Conservation (phyloP, 352 stramenopile species). For the Globisporangium apiculatum region DNA sequence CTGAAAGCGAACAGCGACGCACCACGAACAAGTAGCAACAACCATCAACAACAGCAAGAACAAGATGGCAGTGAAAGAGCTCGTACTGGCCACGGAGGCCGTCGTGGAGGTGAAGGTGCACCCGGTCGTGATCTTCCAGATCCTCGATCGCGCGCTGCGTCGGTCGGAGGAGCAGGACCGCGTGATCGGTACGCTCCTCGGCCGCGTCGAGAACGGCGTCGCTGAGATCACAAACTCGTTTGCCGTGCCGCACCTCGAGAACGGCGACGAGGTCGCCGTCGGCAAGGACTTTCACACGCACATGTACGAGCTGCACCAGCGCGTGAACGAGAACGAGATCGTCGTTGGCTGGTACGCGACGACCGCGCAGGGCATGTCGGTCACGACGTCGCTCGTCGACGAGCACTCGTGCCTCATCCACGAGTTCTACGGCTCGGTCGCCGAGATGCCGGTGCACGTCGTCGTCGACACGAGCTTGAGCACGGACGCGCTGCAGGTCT, state of each 20-base stretch:
- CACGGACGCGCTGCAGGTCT: slow-evolving; percentile 78
- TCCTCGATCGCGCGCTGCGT: slow-evolving; percentile 95
- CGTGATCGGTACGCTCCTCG: slow-evolving; percentile 97
- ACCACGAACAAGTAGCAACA: not conserved
- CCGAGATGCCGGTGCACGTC: slow-evolving; percentile 90
- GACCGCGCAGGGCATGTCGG: slow-evolving; percentile 23
- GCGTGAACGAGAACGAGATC: slow-evolving; percentile 92
- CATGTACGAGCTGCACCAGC: slow-evolving; percentile 94
- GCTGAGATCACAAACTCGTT: slow-evolving; percentile 95
- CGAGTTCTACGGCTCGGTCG: slow-evolving; percentile 96
- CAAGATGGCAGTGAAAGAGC: slow-evolving; percentile 28
- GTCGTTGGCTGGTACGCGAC: slow-evolving; percentile 97
- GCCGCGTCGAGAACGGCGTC: slow-evolving; percentile 78
- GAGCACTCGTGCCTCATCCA: slow-evolving; percentile 97
- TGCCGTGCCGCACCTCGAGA: slow-evolving; percentile 95
- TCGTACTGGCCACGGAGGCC: slow-evolving; percentile 76
- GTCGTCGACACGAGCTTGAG: slow-evolving; percentile 91
- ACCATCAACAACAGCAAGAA: not conserved
- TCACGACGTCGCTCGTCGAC: slow-evolving; percentile 65
- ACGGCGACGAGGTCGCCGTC: slow-evolving; percentile 94
- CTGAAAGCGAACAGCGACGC: not conserved
- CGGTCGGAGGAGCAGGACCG: slow-evolving; percentile 90
- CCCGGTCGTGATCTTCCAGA: slow-evolving; percentile 95
- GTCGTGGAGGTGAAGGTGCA: slow-evolving; percentile 87
- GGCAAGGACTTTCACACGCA: slow-evolving; percentile 97